Evolutionary conservation across 2,329 filamentous ascomycete species (phyloP), one percentile per base, ranked within the genome.

Genomic region (Pseudophaeomoniella oleicola): DNA sequence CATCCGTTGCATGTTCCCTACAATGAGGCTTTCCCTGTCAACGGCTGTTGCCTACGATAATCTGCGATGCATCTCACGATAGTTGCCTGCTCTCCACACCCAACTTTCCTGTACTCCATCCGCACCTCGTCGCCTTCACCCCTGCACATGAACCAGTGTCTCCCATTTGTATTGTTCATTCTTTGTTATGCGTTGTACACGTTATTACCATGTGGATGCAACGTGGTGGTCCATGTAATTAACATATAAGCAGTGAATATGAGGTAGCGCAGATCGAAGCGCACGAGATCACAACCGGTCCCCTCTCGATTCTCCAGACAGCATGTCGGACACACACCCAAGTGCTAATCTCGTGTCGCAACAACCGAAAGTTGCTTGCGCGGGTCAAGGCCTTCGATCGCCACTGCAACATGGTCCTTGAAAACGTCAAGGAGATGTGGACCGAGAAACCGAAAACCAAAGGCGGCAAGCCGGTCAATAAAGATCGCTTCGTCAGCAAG

Each of bases 391-490:
- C 90, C 4, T 98, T 98, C 58, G 90, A 98, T 63, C 74, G 90
- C 42, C 90, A 98, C 64, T 96, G 87, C 74, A 98, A 98, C 66
- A 96, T 98, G 90, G 83, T 94, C 3, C 69, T 94, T 34, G 86
- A 94, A 68, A 94, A 94, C 49, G 86, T 92, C 31, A 92, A 92
- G 71, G 90, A 98, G 66, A 96, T 98, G 88, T 98, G 90, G 90
- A 94, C 87, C 6, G 90, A 98, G 66, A 90, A 82, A 38, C 86
- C 88, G 34, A 69, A 77, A 42, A 9, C 22, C 22, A 71, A 83
- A 53, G 77, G 81, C 15, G 80, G 88, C 46, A 87, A 86, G 64
- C 87, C 87, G 38, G 84, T 96, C 44, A 98, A 98, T 67, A 94
- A 96, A 75, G 90, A 98, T 62, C 72, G 90, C 30, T 94, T 94